These are phyloP conservation scores for Gonapodya sp. DNA, from an alignment of 192 early-diverging fungal species.

Conservation along the genomic window DNA sequence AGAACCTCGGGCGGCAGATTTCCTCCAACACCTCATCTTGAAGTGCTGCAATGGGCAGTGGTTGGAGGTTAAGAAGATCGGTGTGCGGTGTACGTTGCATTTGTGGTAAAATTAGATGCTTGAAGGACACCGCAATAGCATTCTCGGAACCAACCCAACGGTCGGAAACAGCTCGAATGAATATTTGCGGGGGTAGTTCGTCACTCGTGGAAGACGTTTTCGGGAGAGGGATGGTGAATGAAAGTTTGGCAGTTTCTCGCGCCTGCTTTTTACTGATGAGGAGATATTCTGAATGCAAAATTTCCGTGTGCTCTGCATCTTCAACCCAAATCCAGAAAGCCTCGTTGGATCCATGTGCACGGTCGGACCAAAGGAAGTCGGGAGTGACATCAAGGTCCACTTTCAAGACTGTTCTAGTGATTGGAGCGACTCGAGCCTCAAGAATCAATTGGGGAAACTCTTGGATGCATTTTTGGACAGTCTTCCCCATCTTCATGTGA, in stretches of 20 bases:
- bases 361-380: slow-evolving; percentile 91
- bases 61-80: slow-evolving; percentile 84
- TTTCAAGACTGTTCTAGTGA: slow-evolving; percentile 84
- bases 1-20: slow-evolving; percentile 73
- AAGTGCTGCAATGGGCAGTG: slow-evolving; percentile 78
- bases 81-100: slow-evolving; percentile 73
- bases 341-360: slow-evolving; percentile 81
- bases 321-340: slow-evolving; percentile 97
- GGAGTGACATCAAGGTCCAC: slow-evolving; percentile 69
- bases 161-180: slow-evolving; percentile 88
- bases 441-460: slow-evolving; percentile 81
- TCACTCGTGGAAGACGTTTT: slow-evolving; percentile 38
- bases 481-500: slow-evolving; percentile 67
- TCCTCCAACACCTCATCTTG: slow-evolving; percentile 71
- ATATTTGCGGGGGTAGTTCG: slow-evolving; percentile 83
- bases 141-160: slow-evolving; percentile 90
- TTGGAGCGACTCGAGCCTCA: slow-evolving; percentile 74
- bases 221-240: slow-evolving; percentile 84
- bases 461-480: slow-evolving; percentile 60
- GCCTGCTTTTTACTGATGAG: slow-evolving; percentile 60
- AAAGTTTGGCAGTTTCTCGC: slow-evolving; percentile 51
- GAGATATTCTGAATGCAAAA: slow-evolving; percentile 89
- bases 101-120: slow-evolving; percentile 82
- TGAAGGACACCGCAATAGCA: slow-evolving; percentile 76
- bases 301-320: slow-evolving; percentile 76